phyloP scores from a whole-genome alignment of 345 rosid genomes.

The Hibiscus tridactylites region DNA sequence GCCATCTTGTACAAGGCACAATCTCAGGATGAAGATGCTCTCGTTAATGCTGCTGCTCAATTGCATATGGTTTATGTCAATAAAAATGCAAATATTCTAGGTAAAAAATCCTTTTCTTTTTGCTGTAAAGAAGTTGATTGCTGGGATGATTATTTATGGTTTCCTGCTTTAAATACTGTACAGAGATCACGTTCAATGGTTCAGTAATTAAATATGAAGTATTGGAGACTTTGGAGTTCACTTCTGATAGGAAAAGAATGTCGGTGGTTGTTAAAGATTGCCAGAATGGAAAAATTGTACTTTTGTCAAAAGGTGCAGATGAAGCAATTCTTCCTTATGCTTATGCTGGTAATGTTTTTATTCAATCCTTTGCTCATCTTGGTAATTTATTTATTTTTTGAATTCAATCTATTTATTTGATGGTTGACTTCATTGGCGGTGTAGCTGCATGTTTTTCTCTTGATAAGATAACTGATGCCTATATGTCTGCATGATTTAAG shows the following conservation, averaged over 20 bases:
- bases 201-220: constrained; percentile 56
- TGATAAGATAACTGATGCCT: neutral
- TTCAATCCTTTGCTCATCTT: neutral
- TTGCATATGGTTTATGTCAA: constrained; percentile 68
- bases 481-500: neutral
- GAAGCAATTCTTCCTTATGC: constrained; percentile 88
- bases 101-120: constrained; percentile 36
- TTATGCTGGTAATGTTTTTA: constrained; percentile 39
- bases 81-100: constrained; percentile 65
- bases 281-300: constrained; percentile 62
- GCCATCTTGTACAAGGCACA: constrained; percentile 75
- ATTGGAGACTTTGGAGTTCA: constrained; percentile 84
- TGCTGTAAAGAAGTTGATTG: constrained; percentile 1
- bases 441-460: neutral
- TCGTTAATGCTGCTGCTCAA: constrained; percentile 85
- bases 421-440: neutral
- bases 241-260: constrained; percentile 98
- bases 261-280: constrained; percentile 81
- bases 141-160: constrained; percentile 3
- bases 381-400: neutral
- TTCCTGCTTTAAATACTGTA: constrained; percentile 15
- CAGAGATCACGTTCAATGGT: constrained; percentile 76
- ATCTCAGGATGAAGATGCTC: constrained; percentile 99
- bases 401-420: neutral
- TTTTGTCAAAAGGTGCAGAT: constrained; percentile 94